Percentiles rank a stretch among this genome's conserved stretches.
phyloP scores from a whole-genome alignment of 2,329 filamentous ascomycete species.

The Rhexocercosporidium sp. region DNA sequence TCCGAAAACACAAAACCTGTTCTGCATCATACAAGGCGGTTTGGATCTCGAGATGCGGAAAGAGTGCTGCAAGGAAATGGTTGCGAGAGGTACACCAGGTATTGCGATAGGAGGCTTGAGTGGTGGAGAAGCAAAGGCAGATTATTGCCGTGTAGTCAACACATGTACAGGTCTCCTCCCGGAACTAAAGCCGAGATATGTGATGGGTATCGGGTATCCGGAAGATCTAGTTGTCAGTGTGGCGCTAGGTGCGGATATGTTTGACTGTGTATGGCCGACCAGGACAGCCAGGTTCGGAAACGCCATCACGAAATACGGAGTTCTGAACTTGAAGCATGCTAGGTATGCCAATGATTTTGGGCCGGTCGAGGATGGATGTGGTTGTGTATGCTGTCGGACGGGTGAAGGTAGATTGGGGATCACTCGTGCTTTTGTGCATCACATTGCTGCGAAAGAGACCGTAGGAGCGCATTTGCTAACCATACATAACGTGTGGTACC shows the following conservation, averaged over 20 bases:
- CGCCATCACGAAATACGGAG: slow-evolving; percentile 80
- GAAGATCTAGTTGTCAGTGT: slow-evolving; percentile 95
- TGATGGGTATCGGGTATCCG: slow-evolving; percentile 98
- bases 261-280: slow-evolving; percentile 99
- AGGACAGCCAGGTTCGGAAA: slow-evolving; percentile 96
- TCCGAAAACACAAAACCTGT: slow-evolving; percentile 85
- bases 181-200: slow-evolving; percentile 92
- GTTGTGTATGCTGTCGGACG: slow-evolving; percentile 76
- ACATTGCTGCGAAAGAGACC: slow-evolving; percentile 93
- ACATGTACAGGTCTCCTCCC: slow-evolving; percentile 86
- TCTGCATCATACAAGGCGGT: slow-evolving; percentile 98
- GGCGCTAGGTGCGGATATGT: slow-evolving; percentile 97
- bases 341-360: slow-evolving; percentile 79
- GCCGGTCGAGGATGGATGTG: slow-evolving; percentile 83
- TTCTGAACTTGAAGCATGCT: slow-evolving; percentile 83
- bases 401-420: slow-evolving; percentile 77
- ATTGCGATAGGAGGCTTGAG: slow-evolving; percentile 96
- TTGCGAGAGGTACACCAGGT: slow-evolving; percentile 87
- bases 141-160: slow-evolving; percentile 89
- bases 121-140: slow-evolving; percentile 91
- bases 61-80: slow-evolving; percentile 86
- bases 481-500: slow-evolving; percentile 95
- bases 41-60: slow-evolving; percentile 84
- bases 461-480: slow-evolving; percentile 84
- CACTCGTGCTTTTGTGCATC: slow-evolving; percentile 87